Conservation (phyloP, 148 eudicot genomes). For the Polygonum aviculare region DNA sequence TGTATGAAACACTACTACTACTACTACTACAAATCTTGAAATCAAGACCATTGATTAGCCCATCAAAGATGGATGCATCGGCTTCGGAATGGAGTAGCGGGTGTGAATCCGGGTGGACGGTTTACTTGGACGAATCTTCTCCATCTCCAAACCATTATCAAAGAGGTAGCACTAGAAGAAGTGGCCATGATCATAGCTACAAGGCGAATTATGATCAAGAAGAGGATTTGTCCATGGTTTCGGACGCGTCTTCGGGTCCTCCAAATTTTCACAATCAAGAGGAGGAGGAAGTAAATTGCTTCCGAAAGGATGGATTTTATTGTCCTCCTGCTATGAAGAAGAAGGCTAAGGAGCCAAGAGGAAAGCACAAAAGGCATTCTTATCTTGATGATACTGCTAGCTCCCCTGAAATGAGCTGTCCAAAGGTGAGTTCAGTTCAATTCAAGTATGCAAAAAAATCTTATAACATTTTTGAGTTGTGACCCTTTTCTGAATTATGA, state of each 20-base stretch:
- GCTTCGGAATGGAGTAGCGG: slow-evolving; percentile 43
- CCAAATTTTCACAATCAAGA: slow-evolving; percentile 24
- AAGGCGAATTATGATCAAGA: slow-evolving; percentile 23
- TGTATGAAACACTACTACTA: not conserved
- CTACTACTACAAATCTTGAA: not conserved
- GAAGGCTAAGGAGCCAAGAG: slow-evolving; percentile 18
- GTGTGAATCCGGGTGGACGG: slow-evolving; percentile 63
- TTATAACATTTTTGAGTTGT: not conserved
- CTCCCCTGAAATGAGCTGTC: slow-evolving; percentile 32
- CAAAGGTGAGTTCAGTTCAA: not conserved
- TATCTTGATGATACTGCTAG: slow-evolving; percentile 64
- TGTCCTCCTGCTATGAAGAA: slow-evolving; percentile 14
- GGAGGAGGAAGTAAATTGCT: slow-evolving; percentile 6
- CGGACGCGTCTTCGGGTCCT: slow-evolving; percentile 65
- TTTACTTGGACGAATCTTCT: slow-evolving; percentile 41
- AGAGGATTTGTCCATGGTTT: slow-evolving; percentile 56
- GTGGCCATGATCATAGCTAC: not conserved
- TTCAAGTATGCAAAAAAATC: not conserved
- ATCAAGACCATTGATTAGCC: not conserved
- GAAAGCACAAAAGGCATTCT: slow-evolving; percentile 13
- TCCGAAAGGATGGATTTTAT: not conserved
- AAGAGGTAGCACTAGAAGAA: not conserved
- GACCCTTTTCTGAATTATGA: not conserved
- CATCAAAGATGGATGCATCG: slow-evolving; percentile 31
- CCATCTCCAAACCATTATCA: slow-evolving; percentile 21